phyloP scores from a whole-genome alignment of 306 rosid species.

The Canavalia ensiformis region DNA sequence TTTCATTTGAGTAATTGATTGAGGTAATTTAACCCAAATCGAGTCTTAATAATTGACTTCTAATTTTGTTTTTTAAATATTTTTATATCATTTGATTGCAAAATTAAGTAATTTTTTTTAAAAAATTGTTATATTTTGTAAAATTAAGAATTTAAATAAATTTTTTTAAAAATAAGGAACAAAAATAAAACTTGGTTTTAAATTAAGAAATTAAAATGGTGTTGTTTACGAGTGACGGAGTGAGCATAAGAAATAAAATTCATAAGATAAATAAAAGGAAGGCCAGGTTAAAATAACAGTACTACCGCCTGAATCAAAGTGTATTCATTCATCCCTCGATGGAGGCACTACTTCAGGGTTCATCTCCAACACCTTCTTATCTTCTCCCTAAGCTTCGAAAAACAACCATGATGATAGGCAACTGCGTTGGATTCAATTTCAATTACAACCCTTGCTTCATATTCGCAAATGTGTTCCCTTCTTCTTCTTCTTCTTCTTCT shows the following conservation, averaged over 20 bases:
- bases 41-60: not conserved
- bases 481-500: conserved; percentile 35
- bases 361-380: conserved; percentile 45
- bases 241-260: too few relatives aligned
- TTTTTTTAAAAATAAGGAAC: too few relatives aligned
- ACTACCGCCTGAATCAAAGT: not conserved
- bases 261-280: too few relatives aligned
- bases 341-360: conserved; percentile 58
- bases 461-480: conserved; percentile 47
- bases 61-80: not conserved
- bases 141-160: too few relatives aligned
- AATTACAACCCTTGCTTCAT: conserved; percentile 39
- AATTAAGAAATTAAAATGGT: too few relatives aligned
- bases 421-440: conserved; percentile 40
- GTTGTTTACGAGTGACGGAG: too few relatives aligned
- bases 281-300: too few relatives aligned
- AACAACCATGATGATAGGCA: conserved; percentile 22
- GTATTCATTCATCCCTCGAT: not conserved
- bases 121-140: too few relatives aligned
- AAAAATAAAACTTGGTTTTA: too few relatives aligned
- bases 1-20: not conserved
- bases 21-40: not conserved
- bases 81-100: not conserved
- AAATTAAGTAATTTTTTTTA: too few relatives aligned
- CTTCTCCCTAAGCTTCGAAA: conserved; percentile 45